These are phyloP conservation scores for Lolium multiflorum DNA, from an alignment of 176 grass and related monocot genomes.

Conservation along the genomic window DNA sequence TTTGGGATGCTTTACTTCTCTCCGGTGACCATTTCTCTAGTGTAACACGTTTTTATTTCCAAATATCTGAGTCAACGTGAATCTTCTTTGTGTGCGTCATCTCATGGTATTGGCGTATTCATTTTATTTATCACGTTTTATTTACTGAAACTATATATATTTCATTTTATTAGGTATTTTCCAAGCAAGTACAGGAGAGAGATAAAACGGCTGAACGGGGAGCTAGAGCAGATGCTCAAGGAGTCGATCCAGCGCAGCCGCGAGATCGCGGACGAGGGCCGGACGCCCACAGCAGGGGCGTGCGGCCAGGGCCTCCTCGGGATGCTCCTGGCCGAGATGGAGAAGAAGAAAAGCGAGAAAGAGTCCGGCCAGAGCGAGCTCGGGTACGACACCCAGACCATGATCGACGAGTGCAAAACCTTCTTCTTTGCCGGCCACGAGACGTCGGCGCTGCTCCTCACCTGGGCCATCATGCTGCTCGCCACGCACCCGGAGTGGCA, in stretches of 20 bases:
- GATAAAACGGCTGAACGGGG: conserved; percentile 68
- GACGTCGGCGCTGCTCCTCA: conserved; percentile 88
- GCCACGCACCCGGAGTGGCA: conserved; percentile 83
- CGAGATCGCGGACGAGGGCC: conserved; percentile 73
- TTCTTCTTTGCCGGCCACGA: conserved; percentile 98
- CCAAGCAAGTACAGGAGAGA: conserved; percentile 78
- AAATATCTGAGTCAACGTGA: neutral
- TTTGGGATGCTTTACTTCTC: neutral
- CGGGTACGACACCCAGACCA: conserved; percentile 68
- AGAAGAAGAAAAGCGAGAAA: conserved; percentile 48
- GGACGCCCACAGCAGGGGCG: conserved; percentile 43
- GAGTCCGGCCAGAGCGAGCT: neutral
- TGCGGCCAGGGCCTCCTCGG: conserved; percentile 73
- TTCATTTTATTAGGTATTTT: conserved; percentile 54
- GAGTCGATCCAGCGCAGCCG: conserved; percentile 67
- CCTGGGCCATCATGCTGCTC: conserved; percentile 90
- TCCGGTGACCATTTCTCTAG: neutral
- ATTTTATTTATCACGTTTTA: neutral
- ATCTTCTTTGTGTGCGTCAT: neutral
- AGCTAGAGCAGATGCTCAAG: conserved; percentile 74
- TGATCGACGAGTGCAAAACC: conserved; percentile 97
- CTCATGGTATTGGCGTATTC: neutral
- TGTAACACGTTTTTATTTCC: neutral
- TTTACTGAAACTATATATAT: neutral
- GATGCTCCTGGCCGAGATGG: conserved; percentile 62